Base-by-base conservation (phyloP, 306 rosid genomes). In the Rubus idaeus region DNA sequence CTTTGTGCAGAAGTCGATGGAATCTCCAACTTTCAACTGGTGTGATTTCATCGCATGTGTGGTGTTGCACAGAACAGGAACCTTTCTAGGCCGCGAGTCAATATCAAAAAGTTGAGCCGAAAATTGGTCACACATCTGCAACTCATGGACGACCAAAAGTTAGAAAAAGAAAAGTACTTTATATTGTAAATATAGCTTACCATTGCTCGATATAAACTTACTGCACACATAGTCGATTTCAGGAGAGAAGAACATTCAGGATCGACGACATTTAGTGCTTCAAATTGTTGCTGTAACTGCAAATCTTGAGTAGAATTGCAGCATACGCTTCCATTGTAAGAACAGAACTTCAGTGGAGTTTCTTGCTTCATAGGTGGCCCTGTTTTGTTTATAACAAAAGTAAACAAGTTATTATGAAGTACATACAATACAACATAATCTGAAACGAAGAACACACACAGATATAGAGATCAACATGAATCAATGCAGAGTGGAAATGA, bases 31-130 rank as follows among this genome's bases (percentile, higher is more conserved):
- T 65, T 56, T 69, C 14, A 82, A 58, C 63, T 58, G 71, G 12
- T 44, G 69, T 37, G 79, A 46, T 66, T 51, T 84, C 63, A 44
- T 44, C 14, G 57, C 57, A 68, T 49, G 9, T 16, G 76, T 75
- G 61, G 74, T 47, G 69, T 76, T 71, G 79, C 85, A 78, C 46
- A 84, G 78, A 66, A 67, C 30, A 58, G 88, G 81, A 71, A 75
- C 66, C 18, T 52, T 55, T 58, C 75, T 63, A 49, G 70, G 44
- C 62, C 64, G 70, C 26, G 70, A 78, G 42, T 78, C 78, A n/a
- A 23, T n/a, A 60, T 68, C 42, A 40, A 70, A 70, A 42, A 57
- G 41, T 44, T 75, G 55, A 55, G 76, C 78, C 35, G 85, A 84
- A 72, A 63, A 84, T 6, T 75, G 76, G 67, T 78, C 79, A 60